These are phyloP conservation scores for Paxillus involutus DNA, from an alignment of 768 basidiomycete species.

Conservation along the genomic window DNA sequence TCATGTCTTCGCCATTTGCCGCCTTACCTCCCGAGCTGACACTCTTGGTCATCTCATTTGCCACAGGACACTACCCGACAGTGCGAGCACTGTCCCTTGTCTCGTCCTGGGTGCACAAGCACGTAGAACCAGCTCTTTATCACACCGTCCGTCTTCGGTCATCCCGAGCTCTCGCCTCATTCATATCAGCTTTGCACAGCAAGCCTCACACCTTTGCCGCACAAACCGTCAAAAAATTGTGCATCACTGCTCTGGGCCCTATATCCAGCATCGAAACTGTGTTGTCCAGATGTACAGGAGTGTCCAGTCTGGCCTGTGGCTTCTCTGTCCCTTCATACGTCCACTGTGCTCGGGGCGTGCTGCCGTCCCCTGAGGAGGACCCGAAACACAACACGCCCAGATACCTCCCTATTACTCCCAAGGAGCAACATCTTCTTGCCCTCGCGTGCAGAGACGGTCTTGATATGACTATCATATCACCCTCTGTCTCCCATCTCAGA, in stretches of 20 bases:
- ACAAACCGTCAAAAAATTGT: slow-evolving; percentile 32
- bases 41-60: slow-evolving; percentile 36
- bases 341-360: slow-evolving; percentile 3
- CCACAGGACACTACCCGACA: slow-evolving; percentile 29
- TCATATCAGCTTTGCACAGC: slow-evolving; percentile 24
- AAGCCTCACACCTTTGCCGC: too few species aligned
- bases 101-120: slow-evolving; percentile 30
- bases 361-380: neutral
- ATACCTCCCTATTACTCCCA: slow-evolving; percentile 10
- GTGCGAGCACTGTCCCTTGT: slow-evolving; percentile 36
- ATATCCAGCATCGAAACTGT: slow-evolving; percentile 31
- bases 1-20: slow-evolving; percentile 9
- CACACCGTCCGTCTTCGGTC: slow-evolving; percentile 36
- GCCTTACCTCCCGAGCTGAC: slow-evolving; percentile 35
- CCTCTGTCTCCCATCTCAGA: slow-evolving; percentile 26
- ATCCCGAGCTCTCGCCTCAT: slow-evolving; percentile 28
- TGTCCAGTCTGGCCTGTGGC: slow-evolving; percentile 35
- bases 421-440: slow-evolving; percentile 36
- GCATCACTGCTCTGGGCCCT: slow-evolving; percentile 37
- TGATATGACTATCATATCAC: too few species aligned
- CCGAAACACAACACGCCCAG: neutral
- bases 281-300: slow-evolving; percentile 30
- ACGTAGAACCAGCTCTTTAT: slow-evolving; percentile 37
- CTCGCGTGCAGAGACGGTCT: slow-evolving; percentile 36
- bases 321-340: slow-evolving; percentile 32